phyloP scores from a whole-genome alignment of 345 rosid genomes.

The Hevea brasiliensis region DNA sequence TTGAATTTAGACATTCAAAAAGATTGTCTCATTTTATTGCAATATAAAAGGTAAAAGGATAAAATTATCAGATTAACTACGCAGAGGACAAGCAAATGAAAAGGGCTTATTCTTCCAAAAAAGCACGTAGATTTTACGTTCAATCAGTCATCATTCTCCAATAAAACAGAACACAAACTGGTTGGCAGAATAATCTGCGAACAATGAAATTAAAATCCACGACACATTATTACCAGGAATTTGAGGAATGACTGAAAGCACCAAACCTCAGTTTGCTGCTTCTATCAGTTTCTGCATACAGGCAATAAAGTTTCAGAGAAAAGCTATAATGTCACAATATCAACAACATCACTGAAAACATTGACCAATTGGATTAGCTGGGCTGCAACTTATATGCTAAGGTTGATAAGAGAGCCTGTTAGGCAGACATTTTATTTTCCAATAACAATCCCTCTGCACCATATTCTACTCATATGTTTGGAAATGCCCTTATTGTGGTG shows the following conservation, averaged over 20 bases:
- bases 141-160: slow-evolving; percentile 17
- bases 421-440: background rate
- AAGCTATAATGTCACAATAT: background rate
- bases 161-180: slow-evolving; percentile 14
- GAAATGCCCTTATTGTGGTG: background rate
- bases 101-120: slow-evolving; percentile 10
- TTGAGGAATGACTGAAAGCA: background rate
- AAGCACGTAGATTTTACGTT: slow-evolving; percentile 13
- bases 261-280: slow-evolving; percentile 43
- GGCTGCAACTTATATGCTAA: background rate
- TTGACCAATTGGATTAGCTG: background rate
- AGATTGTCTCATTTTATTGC: slow-evolving; percentile 12
- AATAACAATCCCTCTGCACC: background rate
- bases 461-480: too few species aligned
- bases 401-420: background rate
- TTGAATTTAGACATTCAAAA: background rate
- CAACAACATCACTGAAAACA: background rate
- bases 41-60: slow-evolving; percentile 8
- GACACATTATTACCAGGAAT: slow-evolving; percentile 31
- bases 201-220: slow-evolving; percentile 14
- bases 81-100: slow-evolving; percentile 4
- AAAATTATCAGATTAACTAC: background rate
- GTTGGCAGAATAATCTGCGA: slow-evolving; percentile 23
- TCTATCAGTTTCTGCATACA: slow-evolving; percentile 41
- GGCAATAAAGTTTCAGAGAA: slow-evolving; percentile 21